These are phyloP conservation scores for Candida pseudocylindracea DNA, from an alignment of 1,139 yeast genomes.

Conservation along the genomic window DNA sequence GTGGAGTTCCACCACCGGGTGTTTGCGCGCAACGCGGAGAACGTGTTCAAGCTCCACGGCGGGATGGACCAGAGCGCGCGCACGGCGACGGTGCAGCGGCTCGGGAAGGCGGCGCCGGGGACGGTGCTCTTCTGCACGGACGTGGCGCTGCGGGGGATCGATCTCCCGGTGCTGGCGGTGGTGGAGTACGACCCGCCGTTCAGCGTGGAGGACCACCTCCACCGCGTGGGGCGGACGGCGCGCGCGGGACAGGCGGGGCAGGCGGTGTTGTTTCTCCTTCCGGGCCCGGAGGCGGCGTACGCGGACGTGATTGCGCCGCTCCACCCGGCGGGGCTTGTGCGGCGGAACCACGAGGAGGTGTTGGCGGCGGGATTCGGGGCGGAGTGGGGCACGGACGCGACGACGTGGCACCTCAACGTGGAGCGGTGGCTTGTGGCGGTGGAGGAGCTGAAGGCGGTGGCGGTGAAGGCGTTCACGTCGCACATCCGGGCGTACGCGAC, in stretches of 20 bases:
- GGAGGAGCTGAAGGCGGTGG: conserved; percentile 29
- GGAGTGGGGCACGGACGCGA: conserved; percentile 80
- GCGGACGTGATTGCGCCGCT: conserved; percentile 24
- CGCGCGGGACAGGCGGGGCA: conserved; percentile 48
- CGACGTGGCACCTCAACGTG: conserved; percentile 83
- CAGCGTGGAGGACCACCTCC: conserved; percentile 47
- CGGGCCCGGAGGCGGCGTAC: conserved; percentile 78
- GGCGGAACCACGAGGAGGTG: conserved; percentile 28
- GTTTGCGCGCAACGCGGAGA: conserved; percentile 27
- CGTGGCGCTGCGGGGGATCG: conserved; percentile 56
- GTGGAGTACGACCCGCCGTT: conserved; percentile 54
- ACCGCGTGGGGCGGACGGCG: conserved; percentile 56
- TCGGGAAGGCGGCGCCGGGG: conserved; percentile 10
- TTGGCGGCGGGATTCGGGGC: conserved; percentile 40
- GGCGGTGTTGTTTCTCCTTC: conserved; percentile 55
- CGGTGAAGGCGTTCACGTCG: conserved; percentile 63
- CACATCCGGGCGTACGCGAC: conserved; percentile 96
- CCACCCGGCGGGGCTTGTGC: conserved; percentile 23
- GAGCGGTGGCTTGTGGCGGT: conserved; percentile 79
- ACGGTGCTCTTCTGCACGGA: conserved; percentile 67
- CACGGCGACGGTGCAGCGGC: conserved; percentile 50
- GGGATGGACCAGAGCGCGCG: conserved; percentile 69
- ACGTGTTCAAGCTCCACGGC: conserved; percentile 72
- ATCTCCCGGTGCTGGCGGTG: conserved; percentile 43
- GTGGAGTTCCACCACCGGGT: conserved; percentile 78